Base-by-base conservation (phyloP, 768 basidiomycete species). In the Suillus subaureus region DNA sequence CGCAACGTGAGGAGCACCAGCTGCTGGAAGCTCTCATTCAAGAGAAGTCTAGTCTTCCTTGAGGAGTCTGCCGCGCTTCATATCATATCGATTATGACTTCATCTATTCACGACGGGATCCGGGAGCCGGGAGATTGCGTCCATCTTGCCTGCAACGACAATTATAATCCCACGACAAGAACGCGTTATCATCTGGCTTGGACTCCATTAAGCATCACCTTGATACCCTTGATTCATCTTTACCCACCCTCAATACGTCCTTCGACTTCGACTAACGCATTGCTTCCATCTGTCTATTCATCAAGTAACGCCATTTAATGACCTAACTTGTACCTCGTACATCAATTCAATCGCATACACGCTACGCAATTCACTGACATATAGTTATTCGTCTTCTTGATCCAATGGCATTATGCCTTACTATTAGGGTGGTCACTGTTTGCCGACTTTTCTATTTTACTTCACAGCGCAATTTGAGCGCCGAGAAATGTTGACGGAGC, bases 1-100 rank as follows among this genome's bases (percentile, higher is more conserved):
- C 82, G 65, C 84, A 82, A 61, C 77, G 78, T 42, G 76, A 81
- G 58, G 80, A 81, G 63, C 76, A 81, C 67, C 80, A 81, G 69
- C 78, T 82, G 70, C 75, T 88, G 64, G 78, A 83, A 62, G 77
- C 82, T 57, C 81, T 88, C 26, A 82, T 87, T 12, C 80, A 83
- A 57, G 88, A 89, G 77, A 91, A 89, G 66, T 66, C 70, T 23
- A 70, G n/a, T 56, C 66, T 71, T 62, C 72, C 75, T 71, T 77
- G 23, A 76, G 28, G 58, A 18, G 21, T 43, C 16, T 15, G 33
- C 61, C 56, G 37, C 23, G 8, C 55, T 62, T 60, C 55, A 62
- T 62, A 51, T 62, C 61, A 58, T n/a, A 39, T 23, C 13, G 61
- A 55, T 55, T 21, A 60, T 42, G 58, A 60, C 58, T 60, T 60